Evolutionary conservation across 139 green algal genomes (phyloP).

Genomic region (Chlorella sp.): DNA sequence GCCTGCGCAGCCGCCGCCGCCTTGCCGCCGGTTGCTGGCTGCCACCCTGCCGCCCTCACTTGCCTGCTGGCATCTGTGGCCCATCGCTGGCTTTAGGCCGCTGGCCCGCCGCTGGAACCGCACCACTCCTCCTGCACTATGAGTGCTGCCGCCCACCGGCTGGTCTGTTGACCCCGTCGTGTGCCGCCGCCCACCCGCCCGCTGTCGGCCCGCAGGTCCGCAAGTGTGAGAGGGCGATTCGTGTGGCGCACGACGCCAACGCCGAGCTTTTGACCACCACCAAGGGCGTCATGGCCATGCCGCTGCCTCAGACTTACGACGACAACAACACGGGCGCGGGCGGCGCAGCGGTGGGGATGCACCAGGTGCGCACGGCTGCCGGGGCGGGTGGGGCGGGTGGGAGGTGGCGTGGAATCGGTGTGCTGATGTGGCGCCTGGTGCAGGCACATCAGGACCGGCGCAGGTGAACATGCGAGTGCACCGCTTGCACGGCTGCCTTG

Average conservation of each 20-base stretch:
- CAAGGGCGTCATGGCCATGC: conserved; percentile 51
- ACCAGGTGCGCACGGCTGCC: neutral
- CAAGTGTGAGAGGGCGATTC: conserved; percentile 74
- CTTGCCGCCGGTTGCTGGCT: no score
- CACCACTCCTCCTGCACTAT: no score
- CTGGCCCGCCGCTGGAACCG: neutral
- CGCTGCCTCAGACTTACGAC: conserved; percentile 78
- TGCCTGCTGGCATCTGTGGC: no score
- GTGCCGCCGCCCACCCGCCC: neutral
- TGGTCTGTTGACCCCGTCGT: neutral
- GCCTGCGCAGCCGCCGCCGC: no score
- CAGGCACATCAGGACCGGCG: no score
- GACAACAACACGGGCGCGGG: conserved; percentile 65
- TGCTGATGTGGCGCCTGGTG: no score
- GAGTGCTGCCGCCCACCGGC: neutral
- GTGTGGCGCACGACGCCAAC: conserved; percentile 48
- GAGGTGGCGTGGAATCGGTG: neutral
- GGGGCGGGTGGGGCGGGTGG: neutral
- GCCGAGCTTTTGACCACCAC: conserved; percentile 64
- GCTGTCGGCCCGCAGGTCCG: conserved; percentile 56
- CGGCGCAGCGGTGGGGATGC: conserved; percentile 23
- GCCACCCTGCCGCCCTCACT: no score
- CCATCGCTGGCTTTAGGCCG: no score
- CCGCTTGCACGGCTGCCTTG: no score
- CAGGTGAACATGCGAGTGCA: no score